Evolutionary conservation across 129 eudicot species (phyloP).

Genomic region (Rutidosis leptorrhynchoides): DNA sequence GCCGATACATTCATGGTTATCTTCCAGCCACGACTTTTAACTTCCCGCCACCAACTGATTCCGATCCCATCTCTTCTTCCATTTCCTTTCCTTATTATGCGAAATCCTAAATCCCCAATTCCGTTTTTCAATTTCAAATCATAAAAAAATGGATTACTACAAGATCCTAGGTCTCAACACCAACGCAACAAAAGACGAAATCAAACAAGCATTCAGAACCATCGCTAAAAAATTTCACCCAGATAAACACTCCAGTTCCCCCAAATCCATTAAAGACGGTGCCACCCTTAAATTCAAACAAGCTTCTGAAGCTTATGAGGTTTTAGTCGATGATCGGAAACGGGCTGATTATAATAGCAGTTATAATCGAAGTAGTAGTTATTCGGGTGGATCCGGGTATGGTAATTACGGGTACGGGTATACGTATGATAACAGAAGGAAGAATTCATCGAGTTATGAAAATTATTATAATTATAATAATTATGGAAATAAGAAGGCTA

Average conservation of each 20-base stretch:
- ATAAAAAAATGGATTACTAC: conserved; percentile 50
- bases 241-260: conserved; percentile 67
- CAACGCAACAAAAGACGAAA: conserved; percentile 74
- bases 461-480: background rate
- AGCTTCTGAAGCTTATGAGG: conserved; percentile 84
- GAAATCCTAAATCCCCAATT: background rate
- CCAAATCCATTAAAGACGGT: conserved; percentile 49
- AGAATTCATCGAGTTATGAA: conserved; percentile 17
- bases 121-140: background rate
- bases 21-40: too few relatives aligned
- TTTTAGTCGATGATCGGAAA: conserved; percentile 68
- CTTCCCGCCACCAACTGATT: too few relatives aligned
- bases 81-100: too few relatives aligned
- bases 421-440: conserved; percentile 25
- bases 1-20: too few relatives aligned
- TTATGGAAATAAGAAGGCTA: conserved; percentile 7
- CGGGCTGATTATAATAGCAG: conserved; percentile 73
- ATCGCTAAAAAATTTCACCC: conserved; percentile 85
- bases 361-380: background rate
- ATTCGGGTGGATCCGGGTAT: conserved; percentile 34
- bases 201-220: conserved; percentile 70
- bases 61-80: too few relatives aligned
- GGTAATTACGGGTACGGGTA: conserved; percentile 44
- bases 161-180: conserved; percentile 48
- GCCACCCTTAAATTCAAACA: conserved; percentile 84